Evolutionary conservation across 192 early-diverging fungal species (phyloP).

Genomic region (Spizellomyces sp.): DNA sequence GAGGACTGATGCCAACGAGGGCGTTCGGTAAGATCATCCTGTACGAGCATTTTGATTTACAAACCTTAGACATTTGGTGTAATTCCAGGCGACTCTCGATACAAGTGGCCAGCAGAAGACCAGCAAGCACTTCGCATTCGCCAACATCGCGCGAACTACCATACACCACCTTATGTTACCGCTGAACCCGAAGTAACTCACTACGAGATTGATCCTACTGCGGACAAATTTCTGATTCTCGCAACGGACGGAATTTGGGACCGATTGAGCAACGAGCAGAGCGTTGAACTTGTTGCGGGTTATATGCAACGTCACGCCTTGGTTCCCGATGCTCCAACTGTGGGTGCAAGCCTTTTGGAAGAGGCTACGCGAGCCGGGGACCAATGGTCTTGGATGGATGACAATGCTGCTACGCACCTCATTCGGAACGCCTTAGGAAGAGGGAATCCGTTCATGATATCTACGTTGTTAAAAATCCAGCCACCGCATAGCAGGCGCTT

Average conservation of each 20-base stretch:
- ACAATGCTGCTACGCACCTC: constrained; percentile 49
- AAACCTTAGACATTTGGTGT: background rate
- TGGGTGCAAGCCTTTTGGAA: constrained; percentile 12
- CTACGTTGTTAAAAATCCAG: constrained; percentile 43
- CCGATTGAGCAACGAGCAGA: constrained; percentile 34
- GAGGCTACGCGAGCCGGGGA: background rate
- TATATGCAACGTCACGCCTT: constrained; percentile 33
- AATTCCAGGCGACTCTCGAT: constrained; percentile 46
- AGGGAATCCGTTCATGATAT: constrained; percentile 26
- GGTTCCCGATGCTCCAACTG: constrained; percentile 22
- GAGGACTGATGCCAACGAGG: constrained; percentile 56
- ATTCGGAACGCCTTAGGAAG: constrained; percentile 50
- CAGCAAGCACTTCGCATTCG: constrained; percentile 30
- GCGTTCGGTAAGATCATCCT: constrained; percentile 47
- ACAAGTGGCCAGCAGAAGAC: constrained; percentile 47
- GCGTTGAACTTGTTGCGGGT: constrained; percentile 37
- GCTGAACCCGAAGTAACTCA: constrained; percentile 49
- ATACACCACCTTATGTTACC: constrained; percentile 55
- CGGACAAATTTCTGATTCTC: constrained; percentile 49
- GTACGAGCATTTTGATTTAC: constrained; percentile 2
- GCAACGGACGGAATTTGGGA: constrained; percentile 57
- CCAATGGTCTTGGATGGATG: constrained; percentile 32
- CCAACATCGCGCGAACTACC: constrained; percentile 32
- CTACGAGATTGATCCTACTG: constrained; percentile 32
- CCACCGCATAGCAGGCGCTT: constrained; percentile 44